These are phyloP conservation scores for Elaeis oleifera DNA, from an alignment of 202 grass and related monocot genomes.

Conservation along the genomic window DNA sequence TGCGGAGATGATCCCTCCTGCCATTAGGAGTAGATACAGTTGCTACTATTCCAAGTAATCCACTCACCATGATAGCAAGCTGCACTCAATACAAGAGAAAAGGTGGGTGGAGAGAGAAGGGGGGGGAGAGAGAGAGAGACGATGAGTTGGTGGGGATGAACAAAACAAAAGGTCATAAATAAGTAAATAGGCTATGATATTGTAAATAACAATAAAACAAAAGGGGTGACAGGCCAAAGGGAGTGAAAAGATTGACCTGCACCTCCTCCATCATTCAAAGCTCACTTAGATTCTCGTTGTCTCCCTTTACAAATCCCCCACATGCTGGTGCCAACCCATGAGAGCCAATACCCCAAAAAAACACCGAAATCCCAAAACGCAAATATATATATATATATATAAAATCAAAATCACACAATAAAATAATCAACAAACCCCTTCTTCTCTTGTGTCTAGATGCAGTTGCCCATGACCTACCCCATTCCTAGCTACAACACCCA, in stretches of 20 bases:
- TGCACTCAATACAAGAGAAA: conserved; percentile 21
- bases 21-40: conserved; percentile 27
- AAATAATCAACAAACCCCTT: conserved; percentile 10
- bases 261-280: conserved; percentile 85
- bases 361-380: neutral
- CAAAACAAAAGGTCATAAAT: neutral
- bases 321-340: conserved; percentile 54
- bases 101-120: neutral
- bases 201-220: conserved; percentile 57
- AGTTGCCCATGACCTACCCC: neutral
- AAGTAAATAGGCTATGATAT: neutral
- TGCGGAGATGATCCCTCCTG: conserved; percentile 11
- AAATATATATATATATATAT: neutral
- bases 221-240: conserved; percentile 30
- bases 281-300: conserved; percentile 96
- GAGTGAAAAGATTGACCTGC: conserved; percentile 73
- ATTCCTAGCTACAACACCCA: neutral
- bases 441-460: neutral
- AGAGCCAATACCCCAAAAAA: conserved; percentile 15
- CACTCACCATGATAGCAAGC: conserved; percentile 9
- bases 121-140: neutral
- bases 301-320: conserved; percentile 76
- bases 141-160: neutral
- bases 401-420: conserved; percentile 3
- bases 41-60: conserved; percentile 10